These are phyloP conservation scores for Ascochyta fabae DNA, from an alignment of 2,329 filamentous ascomycete genomes.

Conservation along the genomic window DNA sequence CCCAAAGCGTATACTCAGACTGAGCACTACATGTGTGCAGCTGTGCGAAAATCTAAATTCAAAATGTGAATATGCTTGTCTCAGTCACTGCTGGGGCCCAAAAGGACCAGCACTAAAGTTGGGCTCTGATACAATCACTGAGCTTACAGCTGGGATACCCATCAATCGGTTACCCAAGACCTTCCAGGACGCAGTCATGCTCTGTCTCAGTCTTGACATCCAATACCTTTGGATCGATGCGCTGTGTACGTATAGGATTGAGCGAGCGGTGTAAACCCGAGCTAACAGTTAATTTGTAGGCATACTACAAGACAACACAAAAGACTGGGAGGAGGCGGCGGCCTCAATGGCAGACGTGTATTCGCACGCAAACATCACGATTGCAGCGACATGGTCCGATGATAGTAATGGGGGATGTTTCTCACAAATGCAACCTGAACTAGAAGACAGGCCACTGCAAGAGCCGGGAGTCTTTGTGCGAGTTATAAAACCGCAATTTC, in stretches of 20 bases:
- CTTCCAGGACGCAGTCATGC: neutral
- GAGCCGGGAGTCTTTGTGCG: too few species aligned
- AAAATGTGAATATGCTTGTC: neutral
- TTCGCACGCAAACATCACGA: neutral
- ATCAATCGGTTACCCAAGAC: neutral
- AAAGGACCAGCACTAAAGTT: neutral
- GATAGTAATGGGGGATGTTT: neutral
- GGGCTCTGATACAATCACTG: neutral
- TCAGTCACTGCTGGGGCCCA: neutral
- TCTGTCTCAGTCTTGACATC: neutral
- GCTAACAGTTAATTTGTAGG: neutral
- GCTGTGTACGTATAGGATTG: neutral
- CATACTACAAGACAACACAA: neutral
- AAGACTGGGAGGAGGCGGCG: neutral
- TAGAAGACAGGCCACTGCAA: neutral
- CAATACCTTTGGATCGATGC: neutral
- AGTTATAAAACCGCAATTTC: too few species aligned
- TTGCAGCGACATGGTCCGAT: neutral
- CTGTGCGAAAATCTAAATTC: neutral
- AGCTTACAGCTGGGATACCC: neutral
- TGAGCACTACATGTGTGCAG: rapidly evolving
- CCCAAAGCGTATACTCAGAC: neutral
- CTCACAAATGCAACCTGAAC: neutral
- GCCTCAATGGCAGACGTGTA: neutral
- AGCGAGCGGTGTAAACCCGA: neutral